These are phyloP conservation scores for Persicaria tinctoria DNA, from an alignment of 148 eudicot species.

Conservation along the genomic window DNA sequence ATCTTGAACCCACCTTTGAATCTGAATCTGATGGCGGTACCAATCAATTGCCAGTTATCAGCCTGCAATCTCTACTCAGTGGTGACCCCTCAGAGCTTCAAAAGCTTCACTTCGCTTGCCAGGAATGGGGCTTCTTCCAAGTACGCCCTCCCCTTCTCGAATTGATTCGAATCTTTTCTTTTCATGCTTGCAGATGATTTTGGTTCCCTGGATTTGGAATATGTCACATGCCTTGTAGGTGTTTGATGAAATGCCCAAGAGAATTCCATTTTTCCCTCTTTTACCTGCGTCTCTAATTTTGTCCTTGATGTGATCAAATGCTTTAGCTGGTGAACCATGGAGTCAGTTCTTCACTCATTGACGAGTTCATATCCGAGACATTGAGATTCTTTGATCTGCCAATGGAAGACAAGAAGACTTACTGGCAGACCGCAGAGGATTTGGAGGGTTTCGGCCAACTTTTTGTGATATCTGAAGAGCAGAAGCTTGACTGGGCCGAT, in stretches of 20 bases:
- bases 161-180: not conserved
- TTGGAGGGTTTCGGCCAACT: constrained; percentile 34
- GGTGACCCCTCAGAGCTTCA: not conserved
- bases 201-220: not conserved
- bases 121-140: constrained; percentile 7
- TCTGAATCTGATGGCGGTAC: not conserved
- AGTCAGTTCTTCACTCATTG: not conserved
- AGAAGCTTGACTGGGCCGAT: constrained; percentile 40
- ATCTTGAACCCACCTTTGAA: not conserved
- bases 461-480: constrained; percentile 32
- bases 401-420: constrained; percentile 26
- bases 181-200: not conserved
- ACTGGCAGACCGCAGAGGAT: constrained; percentile 24
- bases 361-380: not conserved
- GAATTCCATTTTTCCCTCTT: not conserved
- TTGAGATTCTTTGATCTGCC: constrained; percentile 21
- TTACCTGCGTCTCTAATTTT: not conserved
- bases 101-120: not conserved
- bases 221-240: not conserved
- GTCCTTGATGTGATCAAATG: not conserved
- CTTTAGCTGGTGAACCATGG: constrained; percentile 2
- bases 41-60: not conserved
- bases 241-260: not conserved
- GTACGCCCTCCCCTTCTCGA: not conserved
- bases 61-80: not conserved